Evolutionary conservation across 2,329 filamentous ascomycete genomes (phyloP).

Genomic region (Escovopsis sp.): DNA sequence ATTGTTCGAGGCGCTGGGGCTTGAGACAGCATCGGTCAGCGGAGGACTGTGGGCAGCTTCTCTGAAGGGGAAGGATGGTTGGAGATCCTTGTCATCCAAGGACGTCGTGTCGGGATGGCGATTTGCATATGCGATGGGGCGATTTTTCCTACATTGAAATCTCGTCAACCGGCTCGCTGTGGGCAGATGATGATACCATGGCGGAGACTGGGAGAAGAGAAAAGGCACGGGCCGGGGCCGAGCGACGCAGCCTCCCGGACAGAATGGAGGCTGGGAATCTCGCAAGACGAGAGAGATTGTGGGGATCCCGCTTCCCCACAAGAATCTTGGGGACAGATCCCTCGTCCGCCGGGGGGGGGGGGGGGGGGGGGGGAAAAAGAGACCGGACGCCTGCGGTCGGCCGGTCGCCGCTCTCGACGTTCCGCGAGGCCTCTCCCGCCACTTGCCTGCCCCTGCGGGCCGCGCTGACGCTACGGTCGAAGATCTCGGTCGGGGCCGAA

Average conservation of each 20-base stretch:
- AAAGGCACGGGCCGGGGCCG: neutral
- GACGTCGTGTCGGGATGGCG: too few species aligned
- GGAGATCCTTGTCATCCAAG: too few species aligned
- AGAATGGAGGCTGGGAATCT: conserved; percentile 1
- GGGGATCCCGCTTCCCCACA: conserved; percentile 4
- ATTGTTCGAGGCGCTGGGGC: conserved; percentile 5
- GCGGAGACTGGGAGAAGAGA: neutral
- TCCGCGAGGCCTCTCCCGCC: too few species aligned
- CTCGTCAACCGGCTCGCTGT: conserved; percentile 11
- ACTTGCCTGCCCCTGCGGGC: too few species aligned
- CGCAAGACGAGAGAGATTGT: conserved; percentile 2
- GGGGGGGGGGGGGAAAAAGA: neutral
- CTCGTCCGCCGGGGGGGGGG: neutral
- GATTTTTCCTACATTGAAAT: conserved; percentile 11
- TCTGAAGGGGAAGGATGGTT: too few species aligned
- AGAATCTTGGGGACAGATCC: neutral
- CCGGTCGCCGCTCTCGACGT: too few species aligned
- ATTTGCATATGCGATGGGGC: too few species aligned
- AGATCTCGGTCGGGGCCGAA: too few species aligned
- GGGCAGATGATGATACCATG: conserved; percentile 9
- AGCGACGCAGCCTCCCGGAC: conserved; percentile 5
- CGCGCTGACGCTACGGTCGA: too few species aligned
- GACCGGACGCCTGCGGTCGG: neutral
- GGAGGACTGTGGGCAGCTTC: too few species aligned
- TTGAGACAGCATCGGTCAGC: conserved; percentile 8